Evolutionary conservation across 2,329 filamentous ascomycete genomes (phyloP).

Genomic region (Lachnellula hyalina): DNA sequence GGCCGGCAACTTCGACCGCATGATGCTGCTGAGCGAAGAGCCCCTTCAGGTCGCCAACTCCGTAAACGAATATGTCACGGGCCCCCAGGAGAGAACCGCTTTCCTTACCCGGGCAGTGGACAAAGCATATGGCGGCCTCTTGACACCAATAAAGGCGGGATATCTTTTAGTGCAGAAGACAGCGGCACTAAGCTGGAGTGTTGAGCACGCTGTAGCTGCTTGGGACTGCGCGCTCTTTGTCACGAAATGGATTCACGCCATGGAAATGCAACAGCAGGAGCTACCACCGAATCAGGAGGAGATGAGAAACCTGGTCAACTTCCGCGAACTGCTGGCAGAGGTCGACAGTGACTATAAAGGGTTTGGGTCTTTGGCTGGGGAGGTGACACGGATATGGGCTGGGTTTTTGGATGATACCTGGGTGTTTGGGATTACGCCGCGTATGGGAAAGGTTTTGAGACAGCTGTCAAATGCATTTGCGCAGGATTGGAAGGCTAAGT

Average conservation of each 20-base stretch:
- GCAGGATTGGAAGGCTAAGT: too few species aligned
- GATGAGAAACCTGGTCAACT: too few species aligned
- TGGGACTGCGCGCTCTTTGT: constrained; percentile 23
- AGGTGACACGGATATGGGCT: constrained; percentile 19
- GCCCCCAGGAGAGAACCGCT: neutral
- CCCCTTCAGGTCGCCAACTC: neutral
- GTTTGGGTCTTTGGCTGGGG: constrained; percentile 28
- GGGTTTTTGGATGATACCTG: constrained; percentile 29
- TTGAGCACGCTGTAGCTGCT: constrained; percentile 32
- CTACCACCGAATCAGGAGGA: too few species aligned
- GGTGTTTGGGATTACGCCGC: constrained; percentile 22
- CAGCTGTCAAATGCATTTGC: neutral
- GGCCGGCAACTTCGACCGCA: neutral
- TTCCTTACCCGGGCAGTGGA: constrained; percentile 28
- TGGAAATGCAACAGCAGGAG: too few species aligned
- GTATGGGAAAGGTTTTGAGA: constrained; percentile 1
- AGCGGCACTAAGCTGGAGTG: constrained; percentile 30
- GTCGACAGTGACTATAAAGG: constrained; percentile 19
- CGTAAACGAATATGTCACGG: too few species aligned
- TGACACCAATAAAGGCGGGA: constrained; percentile 27
- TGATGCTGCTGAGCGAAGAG: neutral
- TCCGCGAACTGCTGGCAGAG: too few species aligned
- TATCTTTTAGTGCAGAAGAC: constrained; percentile 30
- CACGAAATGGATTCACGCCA: too few species aligned
- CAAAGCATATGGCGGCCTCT: constrained; percentile 29